phyloP scores from a whole-genome alignment of 2,329 filamentous ascomycete genomes.

The Pseudophaeomoniella oleicola region DNA sequence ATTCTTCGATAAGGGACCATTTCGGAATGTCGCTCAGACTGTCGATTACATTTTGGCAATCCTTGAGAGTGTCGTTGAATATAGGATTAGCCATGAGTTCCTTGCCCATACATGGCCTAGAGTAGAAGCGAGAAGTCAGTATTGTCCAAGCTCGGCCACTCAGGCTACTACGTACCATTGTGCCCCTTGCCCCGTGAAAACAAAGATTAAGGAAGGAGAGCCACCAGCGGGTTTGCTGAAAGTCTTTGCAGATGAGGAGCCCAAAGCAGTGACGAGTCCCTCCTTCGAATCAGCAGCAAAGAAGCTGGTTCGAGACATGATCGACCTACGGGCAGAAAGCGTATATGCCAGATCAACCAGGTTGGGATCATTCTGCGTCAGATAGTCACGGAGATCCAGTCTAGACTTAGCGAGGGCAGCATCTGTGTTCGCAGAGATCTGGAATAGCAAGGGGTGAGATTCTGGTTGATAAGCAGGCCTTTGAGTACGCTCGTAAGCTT shows the following conservation, averaged over 20 bases:
- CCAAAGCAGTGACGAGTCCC: neutral
- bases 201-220: slow-evolving; percentile 2
- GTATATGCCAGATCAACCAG: neutral
- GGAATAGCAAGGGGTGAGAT: neutral
- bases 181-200: slow-evolving; percentile 9
- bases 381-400: neutral
- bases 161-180: slow-evolving; percentile 3
- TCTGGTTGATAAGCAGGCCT: neutral
- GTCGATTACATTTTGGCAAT: neutral
- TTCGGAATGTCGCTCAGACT: neutral
- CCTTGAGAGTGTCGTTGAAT: neutral
- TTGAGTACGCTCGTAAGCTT: neutral
- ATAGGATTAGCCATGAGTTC: neutral
- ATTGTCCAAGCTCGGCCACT: neutral
- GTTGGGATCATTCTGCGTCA: neutral
- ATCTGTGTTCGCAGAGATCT: slow-evolving; percentile 1
- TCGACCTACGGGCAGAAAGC: neutral
- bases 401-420: neutral
- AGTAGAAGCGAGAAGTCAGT: slow-evolving; percentile 3
- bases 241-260: neutral
- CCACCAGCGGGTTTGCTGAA: neutral
- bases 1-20: slow-evolving; percentile 2
- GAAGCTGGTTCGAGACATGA: neutral
- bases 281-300: neutral
- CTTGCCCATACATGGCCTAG: too few relatives aligned